Evolutionary conservation across 2,329 filamentous ascomycete genomes (phyloP).

Genomic region (Ophiostoma tasmaniense): DNA sequence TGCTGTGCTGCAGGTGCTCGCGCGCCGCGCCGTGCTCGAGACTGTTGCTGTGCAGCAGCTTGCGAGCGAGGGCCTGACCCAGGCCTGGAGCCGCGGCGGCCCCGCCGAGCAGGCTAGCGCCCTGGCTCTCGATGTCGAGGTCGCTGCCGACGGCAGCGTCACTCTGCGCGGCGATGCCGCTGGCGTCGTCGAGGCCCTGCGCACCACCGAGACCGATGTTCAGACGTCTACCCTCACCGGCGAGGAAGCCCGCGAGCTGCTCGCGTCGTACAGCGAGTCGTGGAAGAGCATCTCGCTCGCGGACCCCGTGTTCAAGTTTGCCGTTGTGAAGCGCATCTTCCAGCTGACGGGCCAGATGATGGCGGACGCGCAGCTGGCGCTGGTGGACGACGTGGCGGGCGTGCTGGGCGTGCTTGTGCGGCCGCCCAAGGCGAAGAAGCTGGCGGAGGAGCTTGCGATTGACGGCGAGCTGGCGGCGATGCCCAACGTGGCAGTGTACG

Average conservation of each 20-base stretch:
- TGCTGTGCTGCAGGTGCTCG: constrained; percentile 38
- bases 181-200: constrained; percentile 23
- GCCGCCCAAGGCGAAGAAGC: constrained; percentile 49
- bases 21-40: constrained; percentile 46
- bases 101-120: constrained; percentile 28
- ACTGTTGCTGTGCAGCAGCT: constrained; percentile 36
- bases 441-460: constrained; percentile 51
- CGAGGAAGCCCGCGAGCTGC: constrained; percentile 35
- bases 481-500: constrained; percentile 62
- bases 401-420: constrained; percentile 47
- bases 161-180: constrained; percentile 27
- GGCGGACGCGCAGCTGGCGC: constrained; percentile 58
- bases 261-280: constrained; percentile 39
- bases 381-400: constrained; percentile 44
- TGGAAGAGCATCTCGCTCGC: constrained; percentile 53
- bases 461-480: constrained; percentile 41
- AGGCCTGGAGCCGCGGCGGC: constrained; percentile 28
- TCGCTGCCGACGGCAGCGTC: constrained; percentile 34
- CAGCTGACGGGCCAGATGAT: constrained; percentile 73
- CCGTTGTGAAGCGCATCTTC: constrained; percentile 71
- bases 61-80: constrained; percentile 21
- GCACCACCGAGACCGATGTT: constrained; percentile 19
- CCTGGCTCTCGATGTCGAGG: constrained; percentile 32
- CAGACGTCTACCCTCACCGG: constrained; percentile 10
- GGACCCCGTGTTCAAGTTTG: constrained; percentile 59